Base-by-base conservation (phyloP, 1,284 basidiomycete genomes). In the Athelia sp. region DNA sequence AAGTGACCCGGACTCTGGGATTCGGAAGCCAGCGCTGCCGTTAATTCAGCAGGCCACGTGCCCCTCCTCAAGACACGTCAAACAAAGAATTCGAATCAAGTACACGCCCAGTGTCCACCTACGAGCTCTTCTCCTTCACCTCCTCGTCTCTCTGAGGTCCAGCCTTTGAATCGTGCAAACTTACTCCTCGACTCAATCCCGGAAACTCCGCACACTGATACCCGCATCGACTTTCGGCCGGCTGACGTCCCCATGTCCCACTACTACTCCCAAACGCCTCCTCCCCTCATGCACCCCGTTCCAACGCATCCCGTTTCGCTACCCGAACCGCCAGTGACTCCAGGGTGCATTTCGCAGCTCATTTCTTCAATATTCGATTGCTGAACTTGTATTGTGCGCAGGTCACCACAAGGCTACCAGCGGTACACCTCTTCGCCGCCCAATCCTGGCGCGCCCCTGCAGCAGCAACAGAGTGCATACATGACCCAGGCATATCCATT, bases 271-370 rank as follows among this genome's bases (percentile, higher is more conserved):
- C 70, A 73, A 47, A 90, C 89, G 0, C 90, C 90, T 0, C 88
- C 90, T 2, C 90, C 89, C 1, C 77, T 94, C 2, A 85, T 90
- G 52, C 91, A 95, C 63, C 91, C 92, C 1, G 90, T 93, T 4
- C 92, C 92, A 0, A 93, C 92, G 0, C 91, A 94, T 59, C 90
- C 90, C 3, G 86, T 88, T 0, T 92, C 88, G 65, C 91, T 93
- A 47, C 91, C 91, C 15, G 91, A 95, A 57, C 91, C 91, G 0
- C 91, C 90, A 0, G 79, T 82, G 1, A 93, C 90, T 0, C 90
- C 90, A 40, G 36, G 36, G 36, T 40, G 9, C 6, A n/a, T 40
- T 8, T 21, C 26, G 26, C 13, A 29, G 6, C 26, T 6, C 26
- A 29, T 29, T 29, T 13, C 13, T 13, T 4, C 26, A 13, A 29